Conservation (phyloP, 495 filamentous ascomycete species). For the Hypoxylon rickii region DNA sequence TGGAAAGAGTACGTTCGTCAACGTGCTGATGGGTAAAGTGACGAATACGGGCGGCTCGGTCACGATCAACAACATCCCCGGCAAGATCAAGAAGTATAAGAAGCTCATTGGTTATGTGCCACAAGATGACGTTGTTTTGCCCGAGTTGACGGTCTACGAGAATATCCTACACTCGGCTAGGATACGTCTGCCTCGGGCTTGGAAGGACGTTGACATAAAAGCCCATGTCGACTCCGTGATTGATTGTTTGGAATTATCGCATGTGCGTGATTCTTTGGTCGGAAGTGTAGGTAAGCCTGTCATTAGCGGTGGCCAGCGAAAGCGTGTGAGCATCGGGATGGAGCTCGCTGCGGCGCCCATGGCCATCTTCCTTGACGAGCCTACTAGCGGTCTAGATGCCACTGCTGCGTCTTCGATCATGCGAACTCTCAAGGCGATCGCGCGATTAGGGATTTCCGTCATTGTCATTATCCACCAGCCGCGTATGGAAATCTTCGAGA, state of each 20-base stretch:
- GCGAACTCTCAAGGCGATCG: slow-evolving; percentile 50
- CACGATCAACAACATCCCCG: slow-evolving; percentile 53
- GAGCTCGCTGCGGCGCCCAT: slow-evolving; percentile 69
- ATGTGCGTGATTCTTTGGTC: slow-evolving; percentile 49
- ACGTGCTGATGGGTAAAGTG: slow-evolving; percentile 58
- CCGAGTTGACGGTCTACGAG: slow-evolving; percentile 57
- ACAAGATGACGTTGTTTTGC: slow-evolving; percentile 55
- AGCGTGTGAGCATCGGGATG: slow-evolving; percentile 58
- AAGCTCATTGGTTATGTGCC: slow-evolving; percentile 62
- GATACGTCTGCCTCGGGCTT: slow-evolving; percentile 50
- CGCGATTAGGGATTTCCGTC: slow-evolving; percentile 50
- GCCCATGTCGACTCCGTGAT: slow-evolving; percentile 52
- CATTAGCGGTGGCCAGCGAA: slow-evolving; percentile 55
- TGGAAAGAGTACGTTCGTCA: slow-evolving; percentile 57
- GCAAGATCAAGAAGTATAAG: slow-evolving; percentile 53
- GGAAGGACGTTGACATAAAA: slow-evolving; percentile 43
- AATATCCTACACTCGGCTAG: slow-evolving; percentile 59
- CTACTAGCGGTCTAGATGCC: slow-evolving; percentile 67
- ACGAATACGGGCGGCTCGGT: slow-evolving; percentile 48
- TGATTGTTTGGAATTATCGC: slow-evolving; percentile 49
- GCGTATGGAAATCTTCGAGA: slow-evolving; percentile 53
- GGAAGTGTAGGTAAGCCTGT: slow-evolving; percentile 50
- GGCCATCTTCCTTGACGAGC: slow-evolving; percentile 68
- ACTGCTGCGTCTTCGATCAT: slow-evolving; percentile 67
- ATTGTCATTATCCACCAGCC: slow-evolving; percentile 54